A percentile compares a stretch with the other conserved stretches of the same genome.
phyloP scores from a whole-genome alignment of 305 asterid genomes.

The Solanum hybrid region DNA sequence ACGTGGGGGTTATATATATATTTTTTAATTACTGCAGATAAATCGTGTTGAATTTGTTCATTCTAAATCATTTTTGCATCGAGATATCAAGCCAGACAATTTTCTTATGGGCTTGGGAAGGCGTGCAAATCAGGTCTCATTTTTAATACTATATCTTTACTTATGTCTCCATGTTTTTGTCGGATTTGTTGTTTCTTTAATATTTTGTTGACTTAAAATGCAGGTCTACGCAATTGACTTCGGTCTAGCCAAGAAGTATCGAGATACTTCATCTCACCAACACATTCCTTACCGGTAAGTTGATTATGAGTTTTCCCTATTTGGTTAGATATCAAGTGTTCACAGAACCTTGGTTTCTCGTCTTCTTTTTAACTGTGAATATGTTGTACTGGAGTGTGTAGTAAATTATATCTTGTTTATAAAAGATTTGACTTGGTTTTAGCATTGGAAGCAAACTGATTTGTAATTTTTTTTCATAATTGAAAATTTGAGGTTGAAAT shows the following conservation, averaged over 20 bases:
- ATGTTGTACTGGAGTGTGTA: not conserved
- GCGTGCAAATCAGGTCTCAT: slow-evolving; percentile 81
- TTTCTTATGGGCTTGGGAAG: slow-evolving; percentile 96
- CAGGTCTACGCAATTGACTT: slow-evolving; percentile 89
- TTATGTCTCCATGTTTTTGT: not conserved
- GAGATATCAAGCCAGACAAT: slow-evolving; percentile 96
- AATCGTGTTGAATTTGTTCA: slow-evolving; percentile 86
- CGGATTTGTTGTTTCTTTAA: not conserved
- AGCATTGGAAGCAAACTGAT: slow-evolving; percentile 3
- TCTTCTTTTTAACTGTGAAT: not conserved
- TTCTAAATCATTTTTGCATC: slow-evolving; percentile 81
- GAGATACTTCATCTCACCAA: slow-evolving; percentile 72
- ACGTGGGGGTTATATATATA: not conserved
- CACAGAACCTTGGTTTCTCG: not conserved
- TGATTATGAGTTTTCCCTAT: slow-evolving; percentile 8
- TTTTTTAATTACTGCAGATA: slow-evolving; percentile 20
- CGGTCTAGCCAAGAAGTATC: slow-evolving; percentile 87
- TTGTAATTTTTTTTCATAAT: not conserved
- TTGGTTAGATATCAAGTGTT: not conserved
- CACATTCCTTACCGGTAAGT: slow-evolving; percentile 91
- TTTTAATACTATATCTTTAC: not conserved
- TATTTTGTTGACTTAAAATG: slow-evolving; percentile 6
- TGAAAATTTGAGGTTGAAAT: not conserved
- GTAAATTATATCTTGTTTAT: not conserved
- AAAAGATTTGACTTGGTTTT: not conserved